Evolutionary conservation across 495 filamentous ascomycete species (phyloP), one percentile per base, ranked within the genome.

Genomic region (Penicillium chermesinum): DNA sequence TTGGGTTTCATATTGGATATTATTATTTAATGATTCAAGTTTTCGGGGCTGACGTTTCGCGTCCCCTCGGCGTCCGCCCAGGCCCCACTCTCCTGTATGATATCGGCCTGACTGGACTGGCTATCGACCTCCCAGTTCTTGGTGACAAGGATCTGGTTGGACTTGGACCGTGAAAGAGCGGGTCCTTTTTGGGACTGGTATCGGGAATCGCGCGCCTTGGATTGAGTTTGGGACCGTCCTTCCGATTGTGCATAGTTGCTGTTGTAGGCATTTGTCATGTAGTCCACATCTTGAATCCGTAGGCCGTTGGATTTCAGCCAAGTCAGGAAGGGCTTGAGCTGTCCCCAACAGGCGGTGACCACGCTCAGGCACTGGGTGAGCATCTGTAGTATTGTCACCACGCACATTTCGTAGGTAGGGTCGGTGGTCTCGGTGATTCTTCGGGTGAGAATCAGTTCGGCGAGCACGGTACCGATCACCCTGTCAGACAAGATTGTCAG

Each of bases 321-420:
- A 7, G 54, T 50, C 7, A 64, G 48, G 37, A 64, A 64, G 7
- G 61, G 61, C 16, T 57, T 59, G 21, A 64, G 46, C 41, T 64
- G 61, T 10, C 50, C 58, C 58, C 61, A 64, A 49, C 55, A 64
- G 19, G 61, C 61, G 3, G 61, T 57, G 8, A 62, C 46, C 18
- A 61, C 56, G 48, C 52, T 58, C 2, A 59, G 38, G 22, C 44
- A 59, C 45, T 65, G 56, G 13, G 55, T 46, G 12, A 51, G 36
- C 22, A 50, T 45, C 15, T 52, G 44, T 13, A 55, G 22, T 22
- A 65, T 55, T 6, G 56, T 57, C 8, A 55, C 10, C 1, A 53
- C 34, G 19, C 41, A 57, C 8, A 63, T 30, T 57, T 50, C 9
- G 50, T 59, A 57, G 14, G 54, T 61, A 2, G 62, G 54, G 18